Conservation (phyloP, 129 eudicot genomes). For the Rutidosis leptorrhynchoides region DNA sequence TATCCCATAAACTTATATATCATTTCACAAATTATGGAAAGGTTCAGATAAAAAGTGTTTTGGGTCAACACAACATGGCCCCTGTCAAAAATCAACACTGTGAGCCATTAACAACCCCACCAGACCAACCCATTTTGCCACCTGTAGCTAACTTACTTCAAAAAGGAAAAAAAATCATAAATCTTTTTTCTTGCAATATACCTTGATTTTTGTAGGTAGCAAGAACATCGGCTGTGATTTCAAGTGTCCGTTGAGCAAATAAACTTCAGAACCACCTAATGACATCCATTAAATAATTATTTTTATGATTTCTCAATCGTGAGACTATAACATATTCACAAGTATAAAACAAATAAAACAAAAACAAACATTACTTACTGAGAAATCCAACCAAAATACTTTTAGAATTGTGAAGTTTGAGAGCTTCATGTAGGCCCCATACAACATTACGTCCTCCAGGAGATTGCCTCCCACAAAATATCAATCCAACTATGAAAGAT, state of each 20-base stretch:
- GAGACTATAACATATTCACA: conserved; percentile 7
- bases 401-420: conserved; percentile 67
- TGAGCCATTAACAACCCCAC: too few relatives aligned
- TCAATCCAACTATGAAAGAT: conserved; percentile 78
- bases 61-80: too few relatives aligned
- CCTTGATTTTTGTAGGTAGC: conserved; percentile 96
- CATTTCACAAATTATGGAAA: too few relatives aligned
- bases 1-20: too few relatives aligned
- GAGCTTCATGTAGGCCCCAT: conserved; percentile 91
- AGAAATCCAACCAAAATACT: conserved; percentile 83
- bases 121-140: too few relatives aligned
- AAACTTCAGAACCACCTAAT: conserved; percentile 97
- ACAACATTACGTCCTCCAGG: conserved; percentile 99
- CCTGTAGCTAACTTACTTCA: neutral
- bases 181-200: conserved; percentile 8
- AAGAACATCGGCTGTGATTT: conserved; percentile 77
- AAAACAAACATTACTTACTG: conserved; percentile 39
- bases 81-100: too few relatives aligned
- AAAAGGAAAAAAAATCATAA: neutral
- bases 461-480: conserved; percentile 96
- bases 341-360: conserved; percentile 1
- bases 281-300: conserved; percentile 12
- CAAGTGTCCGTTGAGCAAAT: conserved; percentile 78
- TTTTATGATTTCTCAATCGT: neutral
- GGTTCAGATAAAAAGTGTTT: too few relatives aligned